phyloP scores from a whole-genome alignment of 2,329 filamentous ascomycete genomes.

The Fusarium floridanum region DNA sequence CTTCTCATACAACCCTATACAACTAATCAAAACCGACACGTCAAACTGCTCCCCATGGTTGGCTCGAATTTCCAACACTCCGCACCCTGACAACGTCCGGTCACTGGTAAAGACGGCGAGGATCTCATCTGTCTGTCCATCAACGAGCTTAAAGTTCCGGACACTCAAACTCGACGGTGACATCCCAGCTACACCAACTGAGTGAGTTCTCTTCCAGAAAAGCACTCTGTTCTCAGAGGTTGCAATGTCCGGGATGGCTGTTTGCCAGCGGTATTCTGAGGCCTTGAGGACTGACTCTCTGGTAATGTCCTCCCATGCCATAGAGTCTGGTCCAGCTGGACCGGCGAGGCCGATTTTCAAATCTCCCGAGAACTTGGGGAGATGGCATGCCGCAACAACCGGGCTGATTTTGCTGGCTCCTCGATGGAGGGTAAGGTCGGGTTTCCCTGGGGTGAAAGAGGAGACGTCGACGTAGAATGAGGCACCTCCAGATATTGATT shows the following conservation, averaged over 20 bases:
- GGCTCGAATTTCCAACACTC: background rate
- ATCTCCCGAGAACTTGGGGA: background rate
- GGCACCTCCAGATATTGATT: background rate
- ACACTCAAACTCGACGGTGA: background rate
- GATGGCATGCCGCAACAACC: background rate
- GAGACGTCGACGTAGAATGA: background rate
- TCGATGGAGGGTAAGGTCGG: background rate
- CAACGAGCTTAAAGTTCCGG: background rate
- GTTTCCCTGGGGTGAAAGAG: background rate
- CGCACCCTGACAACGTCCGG: background rate
- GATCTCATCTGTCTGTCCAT: background rate
- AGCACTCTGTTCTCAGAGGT: background rate
- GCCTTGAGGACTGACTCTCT: background rate
- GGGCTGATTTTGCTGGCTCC: background rate
- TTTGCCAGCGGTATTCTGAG: conserved; percentile 1
- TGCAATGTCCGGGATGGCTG: background rate
- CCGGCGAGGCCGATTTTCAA: background rate
- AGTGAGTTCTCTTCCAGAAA: conserved; percentile 2
- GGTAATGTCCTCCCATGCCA: background rate
- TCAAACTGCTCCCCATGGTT: conserved; percentile 1
- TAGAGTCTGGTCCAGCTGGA: background rate
- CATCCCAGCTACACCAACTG: background rate
- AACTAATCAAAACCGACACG: background rate
- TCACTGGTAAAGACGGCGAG: conserved; percentile 3
- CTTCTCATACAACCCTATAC: background rate